A percentile compares a stretch with the other conserved stretches of the same genome.
phyloP scores from a whole-genome alignment of 805 yeast species.

The Wickerhamomyces subpelliculosus region DNA sequence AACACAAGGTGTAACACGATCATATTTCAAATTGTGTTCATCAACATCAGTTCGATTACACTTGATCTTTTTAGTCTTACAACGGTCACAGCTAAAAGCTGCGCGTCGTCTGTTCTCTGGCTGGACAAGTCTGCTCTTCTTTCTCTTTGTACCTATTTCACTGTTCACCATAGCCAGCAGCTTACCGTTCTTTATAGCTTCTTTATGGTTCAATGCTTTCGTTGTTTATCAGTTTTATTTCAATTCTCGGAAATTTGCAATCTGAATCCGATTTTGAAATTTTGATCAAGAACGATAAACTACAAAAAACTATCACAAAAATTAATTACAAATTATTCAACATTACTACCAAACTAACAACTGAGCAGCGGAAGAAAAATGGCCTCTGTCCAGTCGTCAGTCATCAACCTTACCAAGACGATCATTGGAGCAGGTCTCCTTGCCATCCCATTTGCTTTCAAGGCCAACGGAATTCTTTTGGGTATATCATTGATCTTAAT shows the following conservation, averaged over 20 bases:
- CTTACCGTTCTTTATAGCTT: not conserved
- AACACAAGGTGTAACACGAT: constrained; percentile 32
- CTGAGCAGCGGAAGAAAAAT: constrained; percentile 2
- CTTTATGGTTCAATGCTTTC: no score
- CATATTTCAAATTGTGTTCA: constrained; percentile 24
- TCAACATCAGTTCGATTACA: constrained; percentile 31
- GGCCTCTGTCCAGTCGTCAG: constrained; percentile 39
- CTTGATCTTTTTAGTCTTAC: constrained; percentile 36
- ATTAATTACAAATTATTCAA: no score
- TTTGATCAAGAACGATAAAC: no score
- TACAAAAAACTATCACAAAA: no score
- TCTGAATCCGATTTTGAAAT: no score
- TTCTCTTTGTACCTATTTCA: constrained; percentile 5
- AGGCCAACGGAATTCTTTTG: constrained; percentile 55
- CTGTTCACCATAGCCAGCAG: not conserved
- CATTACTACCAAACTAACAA: not conserved
- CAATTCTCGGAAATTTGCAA: no score
- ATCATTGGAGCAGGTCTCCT: constrained; percentile 77
- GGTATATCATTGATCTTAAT: constrained; percentile 50
- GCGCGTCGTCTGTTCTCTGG: constrained; percentile 34
- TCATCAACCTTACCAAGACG: constrained; percentile 64
- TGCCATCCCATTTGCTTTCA: constrained; percentile 69
- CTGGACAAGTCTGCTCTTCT: constrained; percentile 29
- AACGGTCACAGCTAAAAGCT: constrained; percentile 38
- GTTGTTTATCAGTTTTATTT: no score